Conservation (phyloP, 805 yeast species). For the Clavispora carvajalis region DNA sequence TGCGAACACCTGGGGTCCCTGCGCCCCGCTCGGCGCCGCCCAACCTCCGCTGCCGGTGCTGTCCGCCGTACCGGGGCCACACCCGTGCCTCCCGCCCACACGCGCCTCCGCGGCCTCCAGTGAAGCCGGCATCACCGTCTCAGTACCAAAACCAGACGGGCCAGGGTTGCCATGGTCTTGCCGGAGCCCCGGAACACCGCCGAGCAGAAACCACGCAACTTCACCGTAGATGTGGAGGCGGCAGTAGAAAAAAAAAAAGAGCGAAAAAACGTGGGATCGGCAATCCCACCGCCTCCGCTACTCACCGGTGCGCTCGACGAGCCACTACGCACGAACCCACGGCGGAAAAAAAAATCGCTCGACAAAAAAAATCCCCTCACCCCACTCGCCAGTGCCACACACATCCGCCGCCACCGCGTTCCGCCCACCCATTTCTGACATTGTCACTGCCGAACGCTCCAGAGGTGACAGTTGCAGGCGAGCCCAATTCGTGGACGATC, state of each 20-base stretch:
- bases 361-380: conserved; percentile 8
- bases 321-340: conserved; percentile 13
- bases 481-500: too few relatives aligned
- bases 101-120: not conserved
- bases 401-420: too few relatives aligned
- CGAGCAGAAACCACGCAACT: not conserved
- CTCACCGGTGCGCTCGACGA: conserved; percentile 14
- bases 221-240: not conserved
- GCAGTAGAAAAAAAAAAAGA: not conserved
- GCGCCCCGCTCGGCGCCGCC: too few relatives aligned
- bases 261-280: not conserved
- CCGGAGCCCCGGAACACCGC: too few relatives aligned
- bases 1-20: too few relatives aligned
- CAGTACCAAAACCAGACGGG: not conserved
- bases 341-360: conserved; percentile 12
- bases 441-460: too few relatives aligned
- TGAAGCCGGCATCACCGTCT: not conserved
- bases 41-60: too few relatives aligned
- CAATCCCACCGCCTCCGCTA: conserved; percentile 3
- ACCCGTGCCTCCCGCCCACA: conserved; percentile 1
- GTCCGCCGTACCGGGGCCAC: too few relatives aligned
- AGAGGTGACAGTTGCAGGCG: too few relatives aligned
- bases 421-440: too few relatives aligned
- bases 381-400: not conserved
- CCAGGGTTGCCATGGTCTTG: too few relatives aligned